A percentile compares a stretch with the other conserved stretches of the same genome.
Conservation (phyloP, 2,329 filamentous ascomycete species). For the Cytospora chrysosperma region DNA sequence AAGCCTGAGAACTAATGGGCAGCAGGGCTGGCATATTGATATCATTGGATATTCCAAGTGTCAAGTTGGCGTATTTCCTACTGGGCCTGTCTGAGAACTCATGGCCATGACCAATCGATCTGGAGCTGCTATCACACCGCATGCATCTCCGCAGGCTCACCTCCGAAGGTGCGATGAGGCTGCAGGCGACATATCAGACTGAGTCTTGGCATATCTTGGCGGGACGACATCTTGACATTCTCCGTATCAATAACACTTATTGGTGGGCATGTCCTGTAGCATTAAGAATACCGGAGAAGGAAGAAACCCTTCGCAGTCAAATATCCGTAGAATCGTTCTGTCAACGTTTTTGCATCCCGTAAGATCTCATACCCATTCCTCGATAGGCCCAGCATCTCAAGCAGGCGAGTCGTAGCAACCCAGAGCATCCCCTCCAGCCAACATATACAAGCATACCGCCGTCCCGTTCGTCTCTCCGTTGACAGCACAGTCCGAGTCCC, state of each 20-base stretch:
- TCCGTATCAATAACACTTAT: not conserved
- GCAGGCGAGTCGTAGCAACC: slow-evolving; percentile 16
- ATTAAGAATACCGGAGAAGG: not conserved
- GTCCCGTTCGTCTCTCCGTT: slow-evolving; percentile 5
- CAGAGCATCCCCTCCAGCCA: slow-evolving; percentile 6
- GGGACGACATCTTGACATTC: not conserved
- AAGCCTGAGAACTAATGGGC: not conserved
- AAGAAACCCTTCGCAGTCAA: not conserved
- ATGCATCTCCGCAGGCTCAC: too few species aligned
- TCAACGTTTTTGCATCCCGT: not conserved
- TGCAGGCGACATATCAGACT: too few species aligned
- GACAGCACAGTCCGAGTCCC: slow-evolving; percentile 20
- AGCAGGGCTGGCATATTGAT: too few species aligned
- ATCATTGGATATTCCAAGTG: too few species aligned
- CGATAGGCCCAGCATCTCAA: not conserved
- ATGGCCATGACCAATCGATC: too few species aligned
- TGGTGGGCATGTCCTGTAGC: not conserved
- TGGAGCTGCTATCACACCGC: too few species aligned
- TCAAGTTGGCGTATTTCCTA: too few species aligned
- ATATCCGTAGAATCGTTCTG: not conserved
- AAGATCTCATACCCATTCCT: not conserved
- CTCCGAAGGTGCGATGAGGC: too few species aligned
- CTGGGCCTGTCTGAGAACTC: too few species aligned
- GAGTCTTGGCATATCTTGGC: too few species aligned
- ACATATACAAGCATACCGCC: slow-evolving; percentile 23